These are phyloP conservation scores for Tarenaya hassleriana DNA, from an alignment of 345 rosid genomes.

Conservation along the genomic window DNA sequence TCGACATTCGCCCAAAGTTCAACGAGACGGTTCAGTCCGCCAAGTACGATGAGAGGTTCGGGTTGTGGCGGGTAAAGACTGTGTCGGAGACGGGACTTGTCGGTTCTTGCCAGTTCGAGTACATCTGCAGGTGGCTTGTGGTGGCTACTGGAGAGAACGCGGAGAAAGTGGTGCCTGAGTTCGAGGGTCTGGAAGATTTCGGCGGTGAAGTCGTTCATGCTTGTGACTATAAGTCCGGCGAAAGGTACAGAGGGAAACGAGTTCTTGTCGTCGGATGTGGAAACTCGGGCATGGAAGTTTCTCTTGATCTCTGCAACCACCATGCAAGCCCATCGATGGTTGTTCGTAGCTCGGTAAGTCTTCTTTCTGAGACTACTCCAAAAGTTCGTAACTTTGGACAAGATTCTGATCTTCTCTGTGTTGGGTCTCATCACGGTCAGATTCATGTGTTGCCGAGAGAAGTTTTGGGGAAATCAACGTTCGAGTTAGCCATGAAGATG, in stretches of 20 bases:
- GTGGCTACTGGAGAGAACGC: slow-evolving; percentile 88
- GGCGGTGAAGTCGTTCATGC: slow-evolving; percentile 53
- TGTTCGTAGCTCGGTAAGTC: slow-evolving; percentile 65
- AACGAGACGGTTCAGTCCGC: slow-evolving; percentile 69
- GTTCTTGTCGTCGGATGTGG: slow-evolving; percentile 84
- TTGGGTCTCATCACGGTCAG: slow-evolving; percentile 27
- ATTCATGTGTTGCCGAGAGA: slow-evolving; percentile 82
- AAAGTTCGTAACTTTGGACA: background rate
- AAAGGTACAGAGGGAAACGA: slow-evolving; percentile 41
- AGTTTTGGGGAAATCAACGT: slow-evolving; percentile 59
- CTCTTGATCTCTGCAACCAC: slow-evolving; percentile 66
- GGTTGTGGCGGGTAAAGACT: slow-evolving; percentile 64
- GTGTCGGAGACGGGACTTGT: slow-evolving; percentile 23
- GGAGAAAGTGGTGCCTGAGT: slow-evolving; percentile 59
- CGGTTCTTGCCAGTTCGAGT: slow-evolving; percentile 41
- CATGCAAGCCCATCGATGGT: slow-evolving; percentile 65
- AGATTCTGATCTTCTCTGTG: slow-evolving; percentile 1
- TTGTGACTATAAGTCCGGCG: slow-evolving; percentile 68
- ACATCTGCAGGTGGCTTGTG: slow-evolving; percentile 72
- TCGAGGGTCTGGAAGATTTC: slow-evolving; percentile 55
- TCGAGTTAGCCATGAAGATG: slow-evolving; percentile 43
- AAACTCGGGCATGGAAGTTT: slow-evolving; percentile 86
- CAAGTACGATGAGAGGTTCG: slow-evolving; percentile 48
- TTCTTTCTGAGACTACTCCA: background rate
- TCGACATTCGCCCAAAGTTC: slow-evolving; percentile 52